Conservation (phyloP, 1,284 basidiomycete genomes). For the Volvariella volvacea region DNA sequence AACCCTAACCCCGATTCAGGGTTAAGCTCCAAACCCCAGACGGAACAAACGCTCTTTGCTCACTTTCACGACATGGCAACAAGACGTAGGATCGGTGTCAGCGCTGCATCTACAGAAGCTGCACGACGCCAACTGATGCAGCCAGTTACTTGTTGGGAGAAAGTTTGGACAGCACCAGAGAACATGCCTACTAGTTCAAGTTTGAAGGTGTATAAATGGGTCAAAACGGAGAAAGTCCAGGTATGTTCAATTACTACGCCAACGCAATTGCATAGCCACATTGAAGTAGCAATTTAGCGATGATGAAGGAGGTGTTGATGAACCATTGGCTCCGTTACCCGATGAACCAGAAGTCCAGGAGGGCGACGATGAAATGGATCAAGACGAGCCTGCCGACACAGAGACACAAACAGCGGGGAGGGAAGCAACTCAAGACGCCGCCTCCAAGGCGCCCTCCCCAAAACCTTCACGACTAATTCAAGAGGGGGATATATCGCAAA, state of each 20-base stretch:
- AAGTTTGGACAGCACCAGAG: constrained; percentile 55
- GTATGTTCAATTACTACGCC: constrained; percentile 27
- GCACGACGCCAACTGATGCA: constrained; percentile 76
- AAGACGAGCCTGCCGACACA: constrained; percentile 33
- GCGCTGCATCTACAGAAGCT: constrained; percentile 66
- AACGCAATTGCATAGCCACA: neutral
- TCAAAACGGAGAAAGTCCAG: constrained; percentile 67
- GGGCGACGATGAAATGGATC: constrained; percentile 59
- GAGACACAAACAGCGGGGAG: constrained; percentile 23
- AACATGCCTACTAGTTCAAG: constrained; percentile 45
- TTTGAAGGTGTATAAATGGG: constrained; percentile 65
- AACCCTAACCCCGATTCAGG: neutral
- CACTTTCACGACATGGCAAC: constrained; percentile 68
- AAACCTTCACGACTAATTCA: constrained; percentile 39
- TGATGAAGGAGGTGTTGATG: constrained; percentile 68
- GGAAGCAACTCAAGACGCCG: constrained; percentile 31
- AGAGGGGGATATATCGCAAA: constrained; percentile 34
- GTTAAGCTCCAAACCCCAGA: constrained; percentile 1
- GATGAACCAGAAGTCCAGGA: constrained; percentile 64
- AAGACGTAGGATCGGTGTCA: constrained; percentile 67
- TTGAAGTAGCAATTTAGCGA: constrained; percentile 67
- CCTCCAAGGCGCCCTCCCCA: constrained; percentile 57
- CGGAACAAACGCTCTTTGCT: neutral
- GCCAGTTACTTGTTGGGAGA: constrained; percentile 75
- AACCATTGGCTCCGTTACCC: constrained; percentile 69